Percentiles rank a stretch among this genome's conserved stretches.
These are phyloP conservation scores for Globisporangium megalacanthum DNA, from an alignment of 352 stramenopile genomes.

Conservation along the genomic window DNA sequence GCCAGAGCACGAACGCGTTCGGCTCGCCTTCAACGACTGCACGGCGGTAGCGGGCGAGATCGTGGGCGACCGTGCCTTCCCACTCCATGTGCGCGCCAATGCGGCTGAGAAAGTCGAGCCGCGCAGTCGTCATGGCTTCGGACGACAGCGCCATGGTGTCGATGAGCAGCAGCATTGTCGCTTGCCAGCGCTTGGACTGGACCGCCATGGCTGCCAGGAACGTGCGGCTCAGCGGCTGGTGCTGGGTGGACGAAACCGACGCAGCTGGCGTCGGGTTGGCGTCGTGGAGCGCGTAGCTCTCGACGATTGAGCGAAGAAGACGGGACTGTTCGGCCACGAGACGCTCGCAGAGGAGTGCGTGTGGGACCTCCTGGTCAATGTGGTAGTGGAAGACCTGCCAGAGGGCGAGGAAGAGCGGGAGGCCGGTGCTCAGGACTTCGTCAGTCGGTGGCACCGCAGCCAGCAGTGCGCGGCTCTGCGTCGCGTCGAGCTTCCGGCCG, in stretches of 20 bases:
- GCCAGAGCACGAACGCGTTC: constrained; percentile 77
- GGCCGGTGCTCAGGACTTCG: constrained; percentile 59
- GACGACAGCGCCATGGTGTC: constrained; percentile 57
- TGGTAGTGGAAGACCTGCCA: constrained; percentile 85
- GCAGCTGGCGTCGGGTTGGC: constrained; percentile 9
- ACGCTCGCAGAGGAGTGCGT: constrained; percentile 46
- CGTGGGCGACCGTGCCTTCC: constrained; percentile 79
- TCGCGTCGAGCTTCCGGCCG: constrained; percentile 25
- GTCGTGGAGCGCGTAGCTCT: constrained; percentile 41
- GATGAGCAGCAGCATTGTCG: constrained; percentile 73
- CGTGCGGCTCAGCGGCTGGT: constrained; percentile 15
- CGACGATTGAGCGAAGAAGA: constrained; percentile 57
- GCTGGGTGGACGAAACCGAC: not conserved
- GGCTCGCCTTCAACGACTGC: constrained; percentile 55
- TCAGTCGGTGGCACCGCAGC: constrained; percentile 46
- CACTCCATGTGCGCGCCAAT: constrained; percentile 85
- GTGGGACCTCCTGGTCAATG: constrained; percentile 74
- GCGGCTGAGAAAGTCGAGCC: constrained; percentile 50
- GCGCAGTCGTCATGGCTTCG: constrained; percentile 50
- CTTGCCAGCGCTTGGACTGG: constrained; percentile 79
- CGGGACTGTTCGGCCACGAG: constrained; percentile 57
- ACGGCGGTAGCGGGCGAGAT: constrained; percentile 63
- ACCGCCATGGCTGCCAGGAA: constrained; percentile 62
- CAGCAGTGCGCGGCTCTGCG: constrained; percentile 38
- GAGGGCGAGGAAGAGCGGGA: constrained; percentile 70